Conservation (phyloP, 2,329 filamentous ascomycete species). For the Chaetomium globosum region DNA sequence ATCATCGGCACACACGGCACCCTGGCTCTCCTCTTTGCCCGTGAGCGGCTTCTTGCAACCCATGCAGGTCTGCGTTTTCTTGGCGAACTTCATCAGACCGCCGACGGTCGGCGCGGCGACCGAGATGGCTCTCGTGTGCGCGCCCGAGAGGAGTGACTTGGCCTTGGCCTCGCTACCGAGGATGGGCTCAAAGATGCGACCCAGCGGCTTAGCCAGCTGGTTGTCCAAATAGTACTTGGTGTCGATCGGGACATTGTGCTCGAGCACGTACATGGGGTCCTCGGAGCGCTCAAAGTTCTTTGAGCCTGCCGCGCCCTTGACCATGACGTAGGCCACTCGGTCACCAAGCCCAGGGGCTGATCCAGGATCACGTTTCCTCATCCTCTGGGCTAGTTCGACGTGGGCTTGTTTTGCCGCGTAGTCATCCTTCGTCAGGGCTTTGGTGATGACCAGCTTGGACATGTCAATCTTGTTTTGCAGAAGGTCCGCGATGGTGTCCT, state of each 20-base stretch:
- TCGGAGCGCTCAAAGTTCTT: constrained; percentile 98
- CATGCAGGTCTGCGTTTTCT: constrained; percentile 98
- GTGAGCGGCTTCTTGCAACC: constrained; percentile 96
- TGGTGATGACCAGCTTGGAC: constrained; percentile 98
- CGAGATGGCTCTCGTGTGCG: constrained; percentile 91
- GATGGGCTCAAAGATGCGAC: constrained; percentile 96
- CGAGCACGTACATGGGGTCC: constrained; percentile 94
- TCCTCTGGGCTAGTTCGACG: constrained; percentile 90
- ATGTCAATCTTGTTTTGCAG: constrained; percentile 98
- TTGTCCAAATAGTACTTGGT: constrained; percentile 99
- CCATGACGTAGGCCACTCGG: constrained; percentile 96
- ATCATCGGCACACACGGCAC: constrained; percentile 88
- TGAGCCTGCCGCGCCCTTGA: constrained; percentile 83
- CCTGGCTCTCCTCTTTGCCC: constrained; percentile 74
- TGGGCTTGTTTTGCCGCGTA: constrained; percentile 95
- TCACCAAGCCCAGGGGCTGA: constrained; percentile 92
- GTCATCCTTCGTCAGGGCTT: constrained; percentile 86
- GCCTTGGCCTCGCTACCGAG: constrained; percentile 85
- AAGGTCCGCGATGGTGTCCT: constrained; percentile 90
- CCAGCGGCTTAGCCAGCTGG: constrained; percentile 90
- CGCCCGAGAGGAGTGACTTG: constrained; percentile 80
- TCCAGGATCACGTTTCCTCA: constrained; percentile 95
- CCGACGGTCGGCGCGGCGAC: constrained; percentile 89
- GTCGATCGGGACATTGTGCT: constrained; percentile 97
- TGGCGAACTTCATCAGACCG: constrained; percentile 96